Evolutionary conservation across 1,139 yeast genomes (phyloP).

Genomic region (Suhomyces bokatorum): DNA sequence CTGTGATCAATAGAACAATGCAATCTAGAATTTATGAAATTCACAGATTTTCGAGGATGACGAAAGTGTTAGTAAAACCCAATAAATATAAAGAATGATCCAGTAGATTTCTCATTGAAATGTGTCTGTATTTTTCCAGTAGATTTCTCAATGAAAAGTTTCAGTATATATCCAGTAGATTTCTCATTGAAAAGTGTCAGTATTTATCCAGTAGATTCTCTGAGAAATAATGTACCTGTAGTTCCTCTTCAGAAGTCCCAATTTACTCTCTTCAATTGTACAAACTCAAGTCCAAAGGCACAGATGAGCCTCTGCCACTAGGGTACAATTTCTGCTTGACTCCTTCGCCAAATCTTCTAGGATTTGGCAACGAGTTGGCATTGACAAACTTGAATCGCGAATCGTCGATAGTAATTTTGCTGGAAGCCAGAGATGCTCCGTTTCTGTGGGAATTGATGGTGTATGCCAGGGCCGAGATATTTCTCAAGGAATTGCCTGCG

Average conservation of each 20-base stretch:
- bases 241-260: too few species aligned
- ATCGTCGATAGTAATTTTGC: constrained; percentile 62
- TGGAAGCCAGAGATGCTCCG: constrained; percentile 13
- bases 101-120: too few species aligned
- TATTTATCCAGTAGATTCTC: background rate
- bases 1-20: too few species aligned
- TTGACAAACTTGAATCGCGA: constrained; percentile 71
- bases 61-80: too few species aligned
- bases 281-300: constrained; percentile 66
- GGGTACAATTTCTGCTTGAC: constrained; percentile 74
- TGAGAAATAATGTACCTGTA: too few species aligned
- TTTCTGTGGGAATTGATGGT: constrained; percentile 41
- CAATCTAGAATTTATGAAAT: too few species aligned
- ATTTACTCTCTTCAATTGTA: background rate
- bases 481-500: constrained; percentile 52
- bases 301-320: constrained; percentile 93
- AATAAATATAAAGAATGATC: too few species aligned
- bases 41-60: too few species aligned
- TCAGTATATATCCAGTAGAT: too few species aligned
- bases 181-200: too few species aligned
- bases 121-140: too few species aligned
- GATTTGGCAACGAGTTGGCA: constrained; percentile 73
- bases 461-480: constrained; percentile 58
- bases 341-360: constrained; percentile 67
- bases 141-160: too few species aligned